Conservation (phyloP, 805 yeast species). For the Brettanomyces anomalus region DNA sequence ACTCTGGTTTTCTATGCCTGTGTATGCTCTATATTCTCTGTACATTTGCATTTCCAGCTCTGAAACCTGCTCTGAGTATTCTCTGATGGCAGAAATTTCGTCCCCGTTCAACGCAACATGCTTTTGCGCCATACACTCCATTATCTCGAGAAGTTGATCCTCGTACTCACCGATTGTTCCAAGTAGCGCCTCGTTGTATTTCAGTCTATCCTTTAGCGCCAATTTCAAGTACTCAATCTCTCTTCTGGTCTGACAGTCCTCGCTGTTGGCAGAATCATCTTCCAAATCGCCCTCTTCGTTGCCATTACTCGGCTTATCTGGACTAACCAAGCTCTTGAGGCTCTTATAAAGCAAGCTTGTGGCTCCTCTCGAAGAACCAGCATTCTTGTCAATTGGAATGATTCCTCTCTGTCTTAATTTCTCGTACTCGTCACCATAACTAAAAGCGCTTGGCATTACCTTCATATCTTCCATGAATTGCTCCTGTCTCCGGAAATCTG, state of each 20-base stretch:
- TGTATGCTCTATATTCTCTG: slow-evolving; percentile 10
- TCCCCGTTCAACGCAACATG: slow-evolving; percentile 7
- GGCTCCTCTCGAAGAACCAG: neutral
- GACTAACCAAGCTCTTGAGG: neutral
- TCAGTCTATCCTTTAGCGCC: slow-evolving; percentile 9
- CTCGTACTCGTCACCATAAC: slow-evolving; percentile 4
- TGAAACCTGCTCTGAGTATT: slow-evolving; percentile 7
- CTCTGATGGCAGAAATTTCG: slow-evolving; percentile 10
- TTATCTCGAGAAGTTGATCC: slow-evolving; percentile 8
- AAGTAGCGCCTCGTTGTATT: slow-evolving; percentile 13
- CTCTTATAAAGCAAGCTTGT: neutral
- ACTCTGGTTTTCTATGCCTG: slow-evolving; percentile 12
- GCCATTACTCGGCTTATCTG: neutral
- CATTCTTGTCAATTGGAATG: neutral
- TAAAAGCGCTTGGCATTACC: slow-evolving; percentile 4
- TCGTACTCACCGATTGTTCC: slow-evolving; percentile 14
- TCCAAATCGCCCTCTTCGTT: neutral
- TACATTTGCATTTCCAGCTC: slow-evolving; percentile 11
- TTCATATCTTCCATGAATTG: neutral
- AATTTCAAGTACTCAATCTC: slow-evolving; percentile 11
- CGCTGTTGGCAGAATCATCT: neutral
- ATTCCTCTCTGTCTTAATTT: neutral
- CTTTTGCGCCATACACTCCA: slow-evolving; percentile 7
- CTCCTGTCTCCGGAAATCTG: neutral
- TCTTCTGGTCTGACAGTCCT: slow-evolving; percentile 2